phyloP scores from a whole-genome alignment of 345 rosid genomes.

The Gossypium bickii region DNA sequence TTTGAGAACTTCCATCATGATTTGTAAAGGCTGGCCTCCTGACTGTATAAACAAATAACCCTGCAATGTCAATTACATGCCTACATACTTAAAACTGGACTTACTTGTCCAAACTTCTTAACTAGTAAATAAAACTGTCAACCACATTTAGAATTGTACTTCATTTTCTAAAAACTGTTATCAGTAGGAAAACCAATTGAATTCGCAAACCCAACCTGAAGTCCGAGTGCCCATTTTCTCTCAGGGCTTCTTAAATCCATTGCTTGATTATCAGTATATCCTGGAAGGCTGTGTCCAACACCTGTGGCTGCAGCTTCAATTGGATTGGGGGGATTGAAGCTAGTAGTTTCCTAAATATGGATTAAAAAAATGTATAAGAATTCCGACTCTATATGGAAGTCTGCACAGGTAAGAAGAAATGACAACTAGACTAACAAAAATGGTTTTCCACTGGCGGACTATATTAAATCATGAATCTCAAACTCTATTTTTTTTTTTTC shows the following conservation, averaged over 20 bases:
- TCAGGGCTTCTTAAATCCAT: conserved; percentile 51
- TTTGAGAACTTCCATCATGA: conserved; percentile 78
- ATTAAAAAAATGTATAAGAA: not conserved
- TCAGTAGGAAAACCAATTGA: not conserved
- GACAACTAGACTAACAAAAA: no score
- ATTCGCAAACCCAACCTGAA: conserved; percentile 52
- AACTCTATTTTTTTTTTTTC: not conserved
- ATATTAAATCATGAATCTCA: no score
- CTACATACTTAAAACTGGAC: conserved; percentile 3
- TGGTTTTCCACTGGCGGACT: no score
- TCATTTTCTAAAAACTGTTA: not conserved
- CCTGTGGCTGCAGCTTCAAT: conserved; percentile 52
- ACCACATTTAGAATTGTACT: conserved; percentile 18
- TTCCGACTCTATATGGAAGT: not conserved
- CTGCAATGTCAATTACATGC: not conserved
- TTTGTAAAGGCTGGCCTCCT: conserved; percentile 76
- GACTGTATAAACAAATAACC: conserved; percentile 44
- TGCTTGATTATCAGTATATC: conserved; percentile 71
- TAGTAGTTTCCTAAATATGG: conserved; percentile 47
- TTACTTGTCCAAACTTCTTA: not conserved
- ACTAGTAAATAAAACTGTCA: not conserved
- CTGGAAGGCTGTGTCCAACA: conserved; percentile 53
- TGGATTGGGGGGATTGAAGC: conserved; percentile 55
- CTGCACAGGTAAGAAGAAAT: not conserved
- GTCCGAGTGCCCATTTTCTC: conserved; percentile 93